These are phyloP conservation scores for Whalleya microplaca DNA, from an alignment of 2,329 filamentous ascomycete genomes.

Conservation along the genomic window DNA sequence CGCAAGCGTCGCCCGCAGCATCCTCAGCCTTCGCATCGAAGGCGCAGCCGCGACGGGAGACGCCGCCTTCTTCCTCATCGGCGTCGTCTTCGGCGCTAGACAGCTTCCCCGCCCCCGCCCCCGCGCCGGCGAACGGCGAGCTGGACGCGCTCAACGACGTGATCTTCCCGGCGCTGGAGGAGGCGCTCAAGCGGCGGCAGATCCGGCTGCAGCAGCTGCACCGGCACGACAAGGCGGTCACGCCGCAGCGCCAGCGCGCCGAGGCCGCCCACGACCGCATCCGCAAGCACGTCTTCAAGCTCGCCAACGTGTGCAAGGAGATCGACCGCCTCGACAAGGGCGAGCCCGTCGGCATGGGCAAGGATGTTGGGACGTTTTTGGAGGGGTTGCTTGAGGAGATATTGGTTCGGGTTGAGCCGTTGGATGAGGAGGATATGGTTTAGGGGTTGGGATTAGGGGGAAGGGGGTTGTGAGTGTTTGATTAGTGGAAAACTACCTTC, in stretches of 20 bases:
- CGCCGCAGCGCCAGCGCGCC: slow-evolving; percentile 69
- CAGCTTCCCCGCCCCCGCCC: slow-evolving; percentile 61
- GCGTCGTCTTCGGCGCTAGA: slow-evolving; percentile 38
- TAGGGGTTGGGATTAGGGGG: not conserved
- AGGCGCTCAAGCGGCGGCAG: slow-evolving; percentile 81
- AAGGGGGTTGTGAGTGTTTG: too few species aligned
- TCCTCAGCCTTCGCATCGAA: slow-evolving; percentile 64
- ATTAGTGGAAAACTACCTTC: too few species aligned
- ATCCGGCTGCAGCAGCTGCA: slow-evolving; percentile 60
- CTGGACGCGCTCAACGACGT: slow-evolving; percentile 89
- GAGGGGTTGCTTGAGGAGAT: slow-evolving; percentile 95
- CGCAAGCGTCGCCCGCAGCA: too few species aligned
- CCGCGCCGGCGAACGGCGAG: slow-evolving; percentile 65
- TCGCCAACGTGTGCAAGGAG: slow-evolving; percentile 82
- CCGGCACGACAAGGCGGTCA: slow-evolving; percentile 50
- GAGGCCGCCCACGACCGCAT: slow-evolving; percentile 81
- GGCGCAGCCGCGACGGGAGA: slow-evolving; percentile 54
- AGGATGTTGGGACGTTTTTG: slow-evolving; percentile 84
- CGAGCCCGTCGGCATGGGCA: slow-evolving; percentile 90
- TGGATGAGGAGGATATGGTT: slow-evolving; percentile 68
- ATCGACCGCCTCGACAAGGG: slow-evolving; percentile 87
- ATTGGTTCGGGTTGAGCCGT: slow-evolving; percentile 84
- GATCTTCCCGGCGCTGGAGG: slow-evolving; percentile 89
- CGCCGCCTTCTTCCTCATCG: slow-evolving; percentile 21
- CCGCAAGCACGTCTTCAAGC: slow-evolving; percentile 77